phyloP scores from a whole-genome alignment of 345 rosid species.

The Moringa oleifera region DNA sequence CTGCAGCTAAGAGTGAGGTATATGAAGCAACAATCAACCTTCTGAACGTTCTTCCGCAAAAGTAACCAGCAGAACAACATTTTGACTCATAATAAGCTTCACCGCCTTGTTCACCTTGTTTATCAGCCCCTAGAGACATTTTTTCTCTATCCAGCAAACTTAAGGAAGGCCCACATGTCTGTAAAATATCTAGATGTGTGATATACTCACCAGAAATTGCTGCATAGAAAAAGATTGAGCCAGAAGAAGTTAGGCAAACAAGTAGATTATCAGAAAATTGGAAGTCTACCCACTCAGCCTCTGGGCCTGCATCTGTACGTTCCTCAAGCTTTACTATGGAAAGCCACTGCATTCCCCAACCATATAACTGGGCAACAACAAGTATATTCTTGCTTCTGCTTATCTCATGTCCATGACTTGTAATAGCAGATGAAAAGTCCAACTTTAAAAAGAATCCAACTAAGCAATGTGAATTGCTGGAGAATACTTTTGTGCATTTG shows the following conservation, averaged over 20 bases:
- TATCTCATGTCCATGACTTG: constrained; percentile 29
- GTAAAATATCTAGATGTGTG: constrained; percentile 49
- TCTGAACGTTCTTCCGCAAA: constrained; percentile 53
- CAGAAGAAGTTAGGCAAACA: constrained; percentile 74
- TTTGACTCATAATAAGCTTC: constrained; percentile 25
- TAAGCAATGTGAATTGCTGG: constrained; percentile 64
- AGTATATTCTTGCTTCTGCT: constrained; percentile 35
- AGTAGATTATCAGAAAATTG: constrained; percentile 74
- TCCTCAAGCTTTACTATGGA: constrained; percentile 62
- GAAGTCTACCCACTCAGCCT: constrained; percentile 73
- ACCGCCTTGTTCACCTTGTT: constrained; percentile 24
- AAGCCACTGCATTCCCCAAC: constrained; percentile 77
- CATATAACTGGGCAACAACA: constrained; percentile 54
- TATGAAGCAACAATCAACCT: constrained; percentile 63
- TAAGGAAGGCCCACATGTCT: constrained; percentile 37
- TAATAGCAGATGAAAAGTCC: constrained; percentile 28
- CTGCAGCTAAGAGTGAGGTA: constrained; percentile 69
- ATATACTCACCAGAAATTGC: constrained; percentile 63
- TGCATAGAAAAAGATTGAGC: constrained; percentile 55
- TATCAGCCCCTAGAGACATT: constrained; percentile 22
- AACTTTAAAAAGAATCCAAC: constrained; percentile 70
- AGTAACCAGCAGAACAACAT: constrained; percentile 19
- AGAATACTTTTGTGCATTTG: constrained; percentile 69
- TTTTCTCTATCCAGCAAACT: constrained; percentile 27
- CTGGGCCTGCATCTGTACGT: constrained; percentile 27